phyloP scores from a whole-genome alignment of 1,284 basidiomycete species.

The Trametes versicolor region DNA sequence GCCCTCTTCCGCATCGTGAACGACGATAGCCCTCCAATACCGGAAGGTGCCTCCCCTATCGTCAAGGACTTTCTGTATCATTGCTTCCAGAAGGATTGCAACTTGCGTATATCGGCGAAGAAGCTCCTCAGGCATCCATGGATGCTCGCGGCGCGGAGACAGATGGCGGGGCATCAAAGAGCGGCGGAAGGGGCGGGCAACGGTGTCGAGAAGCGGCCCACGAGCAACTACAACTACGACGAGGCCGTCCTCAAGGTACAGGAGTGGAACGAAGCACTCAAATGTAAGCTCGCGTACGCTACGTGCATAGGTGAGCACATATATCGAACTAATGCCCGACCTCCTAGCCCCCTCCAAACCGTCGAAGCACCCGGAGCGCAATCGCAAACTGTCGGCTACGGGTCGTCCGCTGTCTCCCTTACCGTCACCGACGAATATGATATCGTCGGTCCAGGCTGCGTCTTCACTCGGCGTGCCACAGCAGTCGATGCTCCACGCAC shows the following conservation, averaged over 20 bases:
- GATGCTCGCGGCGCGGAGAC: conserved; percentile 90
- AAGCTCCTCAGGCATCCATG: conserved; percentile 94
- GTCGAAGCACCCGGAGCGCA: conserved; percentile 63
- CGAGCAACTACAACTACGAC: conserved; percentile 87
- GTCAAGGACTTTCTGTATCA: conserved; percentile 97
- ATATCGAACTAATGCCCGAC: not conserved
- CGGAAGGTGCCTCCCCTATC: conserved; percentile 92
- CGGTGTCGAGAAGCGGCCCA: conserved; percentile 59
- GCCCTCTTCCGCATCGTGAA: conserved; percentile 98
- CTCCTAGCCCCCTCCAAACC: conserved; percentile 53
- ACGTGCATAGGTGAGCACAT: not conserved
- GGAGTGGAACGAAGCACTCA: conserved; percentile 98
- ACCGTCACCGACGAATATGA: conserved; percentile 45
- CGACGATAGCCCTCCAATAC: conserved; percentile 96
- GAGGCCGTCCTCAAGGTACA: conserved; percentile 95
- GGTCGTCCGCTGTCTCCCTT: conserved; percentile 43
- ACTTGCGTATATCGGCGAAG: conserved; percentile 92
- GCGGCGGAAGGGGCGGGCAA: conserved; percentile 47
- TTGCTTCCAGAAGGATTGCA: conserved; percentile 98
- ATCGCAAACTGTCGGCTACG: conserved; percentile 45
- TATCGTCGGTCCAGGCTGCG: conserved; percentile 37
- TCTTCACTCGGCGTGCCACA: conserved; percentile 37
- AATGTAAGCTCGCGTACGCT: conserved; percentile 64
- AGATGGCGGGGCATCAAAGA: conserved; percentile 61
- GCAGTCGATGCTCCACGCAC: conserved; percentile 30